Conservation (phyloP, 345 rosid species). For the Pistacia atlantica region DNA sequence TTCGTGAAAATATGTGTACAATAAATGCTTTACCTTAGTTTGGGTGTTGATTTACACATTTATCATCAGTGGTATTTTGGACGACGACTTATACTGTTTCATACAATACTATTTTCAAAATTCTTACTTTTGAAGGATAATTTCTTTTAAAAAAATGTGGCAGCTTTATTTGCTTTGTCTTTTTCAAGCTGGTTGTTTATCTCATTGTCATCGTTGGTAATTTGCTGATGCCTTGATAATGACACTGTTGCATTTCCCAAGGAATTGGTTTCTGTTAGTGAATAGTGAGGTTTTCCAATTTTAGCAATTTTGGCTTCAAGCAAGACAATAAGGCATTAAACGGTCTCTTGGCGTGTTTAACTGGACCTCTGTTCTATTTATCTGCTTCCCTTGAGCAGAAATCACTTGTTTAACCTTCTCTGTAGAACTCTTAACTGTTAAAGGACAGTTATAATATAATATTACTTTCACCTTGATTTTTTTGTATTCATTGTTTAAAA, state of each 20-base stretch:
- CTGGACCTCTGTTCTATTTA: background rate
- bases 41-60: background rate
- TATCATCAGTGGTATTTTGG: background rate
- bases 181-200: no score
- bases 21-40: background rate
- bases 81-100: background rate
- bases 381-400: background rate
- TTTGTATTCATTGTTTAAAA: background rate
- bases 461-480: conserved; percentile 5
- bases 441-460: background rate
- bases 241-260: background rate
- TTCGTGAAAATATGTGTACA: background rate
- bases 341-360: background rate
- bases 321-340: background rate
- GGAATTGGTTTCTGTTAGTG: background rate
- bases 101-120: background rate
- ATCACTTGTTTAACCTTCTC: background rate
- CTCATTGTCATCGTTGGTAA: background rate
- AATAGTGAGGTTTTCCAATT: background rate
- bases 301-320: background rate
- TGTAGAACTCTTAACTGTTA: background rate
- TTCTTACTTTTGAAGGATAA: background rate
- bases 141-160: background rate
- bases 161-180: background rate
- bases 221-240: background rate